A percentile compares a stretch with the other conserved stretches of the same genome.
These are phyloP conservation scores for Hortaea werneckii DNA, from an alignment of 2,329 filamentous ascomycete species.

Conservation along the genomic window DNA sequence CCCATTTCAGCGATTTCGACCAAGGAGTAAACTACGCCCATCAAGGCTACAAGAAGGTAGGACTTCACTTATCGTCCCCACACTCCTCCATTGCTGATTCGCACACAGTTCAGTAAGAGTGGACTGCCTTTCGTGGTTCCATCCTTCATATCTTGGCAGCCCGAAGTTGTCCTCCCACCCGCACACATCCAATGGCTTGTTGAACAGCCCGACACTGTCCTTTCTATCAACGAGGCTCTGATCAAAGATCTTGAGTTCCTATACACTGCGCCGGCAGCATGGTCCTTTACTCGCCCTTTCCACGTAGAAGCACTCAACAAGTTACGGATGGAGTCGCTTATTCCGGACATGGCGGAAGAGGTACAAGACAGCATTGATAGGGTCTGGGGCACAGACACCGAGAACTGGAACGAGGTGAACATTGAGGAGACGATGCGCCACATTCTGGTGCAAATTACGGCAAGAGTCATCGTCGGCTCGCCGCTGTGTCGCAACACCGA, in stretches of 20 bases:
- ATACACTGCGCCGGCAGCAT: conserved; percentile 1
- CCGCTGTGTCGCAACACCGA: conserved; percentile 37
- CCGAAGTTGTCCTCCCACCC: conserved; percentile 13
- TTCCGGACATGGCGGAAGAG: conserved; percentile 31
- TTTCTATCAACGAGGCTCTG: conserved; percentile 28
- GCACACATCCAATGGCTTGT: conserved; percentile 28
- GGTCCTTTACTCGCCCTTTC: conserved; percentile 11
- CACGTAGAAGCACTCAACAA: conserved; percentile 34
- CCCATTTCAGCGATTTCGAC: conserved; percentile 1
- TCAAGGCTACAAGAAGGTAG: conserved; percentile 1
- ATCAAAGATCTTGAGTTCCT: conserved; percentile 23
- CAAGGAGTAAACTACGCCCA: not conserved
- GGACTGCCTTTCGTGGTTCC: conserved; percentile 15
- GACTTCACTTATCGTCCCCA: not conserved
- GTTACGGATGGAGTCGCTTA: conserved; percentile 28
- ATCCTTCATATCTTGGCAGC: conserved; percentile 12
- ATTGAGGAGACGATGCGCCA: conserved; percentile 21
- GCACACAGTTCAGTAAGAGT: conserved; percentile 7
- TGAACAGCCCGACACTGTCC: conserved; percentile 32
- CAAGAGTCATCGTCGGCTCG: conserved; percentile 33
- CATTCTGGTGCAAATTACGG: conserved; percentile 28
- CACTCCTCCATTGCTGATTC: not conserved
- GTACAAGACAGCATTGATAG: conserved; percentile 24
- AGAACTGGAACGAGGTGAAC: conserved; percentile 26
- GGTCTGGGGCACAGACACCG: conserved; percentile 28